phyloP scores from a whole-genome alignment of 768 basidiomycete species.

The Podaxis sp. region DNA sequence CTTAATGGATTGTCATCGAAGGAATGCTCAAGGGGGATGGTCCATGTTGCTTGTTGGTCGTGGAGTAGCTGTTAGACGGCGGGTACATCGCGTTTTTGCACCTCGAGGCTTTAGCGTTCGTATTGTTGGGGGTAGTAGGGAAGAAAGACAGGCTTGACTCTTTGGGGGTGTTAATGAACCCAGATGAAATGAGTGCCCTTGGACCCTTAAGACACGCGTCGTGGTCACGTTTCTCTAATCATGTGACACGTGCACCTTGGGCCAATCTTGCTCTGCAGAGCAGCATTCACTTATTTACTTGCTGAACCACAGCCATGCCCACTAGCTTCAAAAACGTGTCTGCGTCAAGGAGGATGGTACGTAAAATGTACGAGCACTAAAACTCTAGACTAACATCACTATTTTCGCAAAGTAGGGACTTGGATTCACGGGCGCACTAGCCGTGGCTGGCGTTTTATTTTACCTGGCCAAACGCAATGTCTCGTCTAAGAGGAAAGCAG shows the following conservation, averaged over 20 bases:
- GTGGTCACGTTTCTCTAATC: too few species aligned
- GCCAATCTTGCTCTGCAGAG: not conserved
- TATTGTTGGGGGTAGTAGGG: too few species aligned
- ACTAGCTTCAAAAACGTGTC: constrained; percentile 11
- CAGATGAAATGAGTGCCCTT: too few species aligned
- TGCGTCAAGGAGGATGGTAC: constrained; percentile 20
- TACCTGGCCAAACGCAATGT: constrained; percentile 35
- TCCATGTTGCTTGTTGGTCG: not conserved
- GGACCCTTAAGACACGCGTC: too few species aligned
- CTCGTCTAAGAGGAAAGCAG: constrained; percentile 30
- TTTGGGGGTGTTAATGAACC: too few species aligned
- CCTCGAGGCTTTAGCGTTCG: too few species aligned
- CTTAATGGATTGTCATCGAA: not conserved
- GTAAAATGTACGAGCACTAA: not conserved
- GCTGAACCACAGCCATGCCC: not conserved
- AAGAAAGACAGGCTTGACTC: too few species aligned
- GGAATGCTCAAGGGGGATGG: not conserved
- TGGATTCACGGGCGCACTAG: constrained; percentile 30
- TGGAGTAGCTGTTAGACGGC: not conserved
- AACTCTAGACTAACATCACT: not conserved
- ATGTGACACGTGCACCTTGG: too few species aligned
- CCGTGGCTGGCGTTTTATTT: constrained; percentile 30
- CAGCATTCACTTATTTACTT: not conserved
- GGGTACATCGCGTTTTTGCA: not conserved
- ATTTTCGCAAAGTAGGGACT: constrained; percentile 23